These are phyloP conservation scores for Termitomyces bulborhizus DNA, from an alignment of 768 basidiomycete genomes.

Conservation along the genomic window DNA sequence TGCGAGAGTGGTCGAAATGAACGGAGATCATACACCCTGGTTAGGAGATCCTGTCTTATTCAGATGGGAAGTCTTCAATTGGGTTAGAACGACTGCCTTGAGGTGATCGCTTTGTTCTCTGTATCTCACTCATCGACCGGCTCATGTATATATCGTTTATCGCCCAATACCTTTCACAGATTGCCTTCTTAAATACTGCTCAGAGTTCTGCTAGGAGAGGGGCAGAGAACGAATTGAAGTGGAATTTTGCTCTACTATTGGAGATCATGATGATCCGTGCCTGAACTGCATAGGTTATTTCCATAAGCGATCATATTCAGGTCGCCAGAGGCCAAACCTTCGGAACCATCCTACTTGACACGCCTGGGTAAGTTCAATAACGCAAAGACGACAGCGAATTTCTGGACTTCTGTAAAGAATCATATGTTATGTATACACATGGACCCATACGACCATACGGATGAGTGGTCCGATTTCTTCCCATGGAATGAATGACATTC, in stretches of 20 bases:
- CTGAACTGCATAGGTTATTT: neutral
- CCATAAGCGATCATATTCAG: neutral
- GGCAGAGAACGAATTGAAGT: neutral
- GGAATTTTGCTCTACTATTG: neutral
- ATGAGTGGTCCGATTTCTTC: slow-evolving; percentile 2
- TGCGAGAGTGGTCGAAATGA: slow-evolving; percentile 17
- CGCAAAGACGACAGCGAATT: neutral
- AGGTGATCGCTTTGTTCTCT: slow-evolving; percentile 3
- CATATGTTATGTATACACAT: neutral
- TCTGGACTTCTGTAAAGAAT: neutral
- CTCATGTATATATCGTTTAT: neutral
- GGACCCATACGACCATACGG: neutral
- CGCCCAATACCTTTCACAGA: neutral
- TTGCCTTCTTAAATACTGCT: neutral
- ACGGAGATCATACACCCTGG: slow-evolving; percentile 26
- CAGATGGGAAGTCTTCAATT: slow-evolving; percentile 17
- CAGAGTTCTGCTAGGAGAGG: neutral
- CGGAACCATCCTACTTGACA: neutral
- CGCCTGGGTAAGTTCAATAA: neutral
- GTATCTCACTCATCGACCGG: neutral
- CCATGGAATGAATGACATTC: neutral
- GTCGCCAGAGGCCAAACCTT: neutral
- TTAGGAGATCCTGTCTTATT: slow-evolving; percentile 17
- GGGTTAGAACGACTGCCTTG: slow-evolving; percentile 14
- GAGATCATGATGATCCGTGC: neutral